These are phyloP conservation scores for Beauveria sp. DNA, from an alignment of 2,329 filamentous ascomycete species.

Conservation along the genomic window DNA sequence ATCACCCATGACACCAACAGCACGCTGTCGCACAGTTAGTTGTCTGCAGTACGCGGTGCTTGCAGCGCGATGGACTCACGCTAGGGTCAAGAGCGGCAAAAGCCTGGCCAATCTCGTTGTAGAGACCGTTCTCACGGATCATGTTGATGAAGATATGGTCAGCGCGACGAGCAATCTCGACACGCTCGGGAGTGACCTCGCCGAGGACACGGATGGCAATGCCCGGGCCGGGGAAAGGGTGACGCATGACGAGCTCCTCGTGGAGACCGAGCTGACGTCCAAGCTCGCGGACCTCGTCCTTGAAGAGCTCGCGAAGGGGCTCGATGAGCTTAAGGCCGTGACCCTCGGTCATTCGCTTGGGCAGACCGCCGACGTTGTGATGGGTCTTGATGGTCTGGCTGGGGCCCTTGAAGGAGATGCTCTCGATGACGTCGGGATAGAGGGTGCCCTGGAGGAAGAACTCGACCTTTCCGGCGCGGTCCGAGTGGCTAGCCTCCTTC, in stretches of 20 bases:
- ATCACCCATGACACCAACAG: conserved; percentile 48
- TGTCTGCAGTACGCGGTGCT: neutral
- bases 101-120: conserved; percentile 43
- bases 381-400: conserved; percentile 44
- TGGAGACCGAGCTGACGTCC: conserved; percentile 26
- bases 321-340: conserved; percentile 60
- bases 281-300: conserved; percentile 56
- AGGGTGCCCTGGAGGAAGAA: conserved; percentile 85
- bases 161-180: conserved; percentile 70
- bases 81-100: conserved; percentile 13
- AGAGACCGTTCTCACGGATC: conserved; percentile 66
- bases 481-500: conserved; percentile 57
- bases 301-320: conserved; percentile 73
- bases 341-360: conserved; percentile 44
- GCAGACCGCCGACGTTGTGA: conserved; percentile 65
- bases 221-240: conserved; percentile 34
- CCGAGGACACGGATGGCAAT: conserved; percentile 77
- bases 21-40: conserved; percentile 22
- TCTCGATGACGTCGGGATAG: conserved; percentile 49
- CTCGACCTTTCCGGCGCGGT: conserved; percentile 66
- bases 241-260: conserved; percentile 23
- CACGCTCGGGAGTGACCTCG: conserved; percentile 71
- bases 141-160: conserved; percentile 72
- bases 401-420: conserved; percentile 32
- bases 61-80: neutral